Evolutionary conservation across 495 filamentous ascomycete species (phyloP).

Genomic region (Aspergillus conjunctus): DNA sequence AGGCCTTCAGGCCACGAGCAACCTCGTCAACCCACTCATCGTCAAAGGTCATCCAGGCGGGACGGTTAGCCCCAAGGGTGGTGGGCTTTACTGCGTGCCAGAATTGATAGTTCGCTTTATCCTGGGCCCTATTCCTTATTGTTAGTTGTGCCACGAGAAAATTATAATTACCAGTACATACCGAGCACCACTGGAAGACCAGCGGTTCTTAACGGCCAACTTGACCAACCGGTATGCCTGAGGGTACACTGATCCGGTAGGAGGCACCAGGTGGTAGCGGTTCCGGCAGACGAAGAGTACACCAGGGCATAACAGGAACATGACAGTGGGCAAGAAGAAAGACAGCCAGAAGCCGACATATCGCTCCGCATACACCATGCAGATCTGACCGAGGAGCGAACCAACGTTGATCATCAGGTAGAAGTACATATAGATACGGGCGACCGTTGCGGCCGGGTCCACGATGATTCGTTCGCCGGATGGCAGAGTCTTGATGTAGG

Average conservation of each 20-base stretch:
- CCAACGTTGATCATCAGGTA: constrained; percentile 70
- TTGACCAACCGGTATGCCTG: constrained; percentile 58
- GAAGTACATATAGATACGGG: constrained; percentile 46
- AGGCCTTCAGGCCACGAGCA: constrained; percentile 66
- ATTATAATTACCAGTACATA: too few species aligned
- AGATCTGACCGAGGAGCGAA: constrained; percentile 50
- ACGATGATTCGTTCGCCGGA: constrained; percentile 68
- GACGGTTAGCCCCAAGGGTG: constrained; percentile 42
- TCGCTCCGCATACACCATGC: constrained; percentile 66
- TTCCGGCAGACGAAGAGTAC: constrained; percentile 64
- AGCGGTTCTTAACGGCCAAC: constrained; percentile 63
- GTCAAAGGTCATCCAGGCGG: constrained; percentile 70
- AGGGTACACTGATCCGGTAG: constrained; percentile 64
- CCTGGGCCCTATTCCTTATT: constrained; percentile 42
- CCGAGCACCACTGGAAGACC: constrained; percentile 39
- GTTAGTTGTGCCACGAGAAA: not conserved
- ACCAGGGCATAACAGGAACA: constrained; percentile 60
- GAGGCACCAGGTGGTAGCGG: constrained; percentile 58
- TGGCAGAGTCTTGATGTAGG: constrained; percentile 47
- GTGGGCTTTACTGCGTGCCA: constrained; percentile 71
- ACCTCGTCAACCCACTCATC: constrained; percentile 77
- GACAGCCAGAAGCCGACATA: constrained; percentile 78
- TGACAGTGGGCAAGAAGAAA: constrained; percentile 58
- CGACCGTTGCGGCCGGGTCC: constrained; percentile 63
- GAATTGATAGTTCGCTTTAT: constrained; percentile 51